phyloP scores from a whole-genome alignment of 2,329 filamentous ascomycete species.

The Cyphellophora europaea region DNA sequence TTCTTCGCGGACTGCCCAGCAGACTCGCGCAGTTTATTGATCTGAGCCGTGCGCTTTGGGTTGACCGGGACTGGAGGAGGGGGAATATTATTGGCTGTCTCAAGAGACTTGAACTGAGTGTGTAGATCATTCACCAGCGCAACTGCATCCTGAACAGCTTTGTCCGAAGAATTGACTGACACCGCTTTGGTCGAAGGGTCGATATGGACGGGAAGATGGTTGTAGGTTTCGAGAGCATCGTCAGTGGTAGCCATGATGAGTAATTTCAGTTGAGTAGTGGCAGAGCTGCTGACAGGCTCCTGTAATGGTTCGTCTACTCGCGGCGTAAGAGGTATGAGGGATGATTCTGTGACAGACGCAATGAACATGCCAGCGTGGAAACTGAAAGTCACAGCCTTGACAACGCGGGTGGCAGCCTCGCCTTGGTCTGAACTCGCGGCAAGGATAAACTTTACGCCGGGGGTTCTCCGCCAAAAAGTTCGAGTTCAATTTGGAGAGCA shows the following conservation, averaged over 20 bases:
- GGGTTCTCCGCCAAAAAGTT: too few species aligned
- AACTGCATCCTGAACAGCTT: slow-evolving; percentile 55
- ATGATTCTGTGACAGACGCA: too few species aligned
- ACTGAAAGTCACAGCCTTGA: too few species aligned
- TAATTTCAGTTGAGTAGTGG: too few species aligned
- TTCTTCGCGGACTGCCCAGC: slow-evolving; percentile 80
- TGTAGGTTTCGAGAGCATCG: slow-evolving; percentile 45
- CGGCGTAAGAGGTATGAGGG: too few species aligned
- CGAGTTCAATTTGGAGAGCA: too few species aligned
- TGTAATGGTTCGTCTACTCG: too few species aligned
- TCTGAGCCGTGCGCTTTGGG: slow-evolving; percentile 79
- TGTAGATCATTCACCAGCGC: slow-evolving; percentile 69
- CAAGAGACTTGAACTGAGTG: slow-evolving; percentile 59
- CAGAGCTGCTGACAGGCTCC: too few species aligned
- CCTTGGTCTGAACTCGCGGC: too few species aligned
- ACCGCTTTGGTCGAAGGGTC: slow-evolving; percentile 76
- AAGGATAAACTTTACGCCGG: too few species aligned
- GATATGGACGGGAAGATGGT: slow-evolving; percentile 69
- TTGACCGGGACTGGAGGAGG: slow-evolving; percentile 85
- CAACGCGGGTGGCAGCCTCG: too few species aligned
- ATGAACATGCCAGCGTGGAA: too few species aligned
- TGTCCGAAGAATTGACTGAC: slow-evolving; percentile 39
- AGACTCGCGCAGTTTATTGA: slow-evolving; percentile 81
- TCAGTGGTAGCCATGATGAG: slow-evolving; percentile 17
- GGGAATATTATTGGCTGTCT: slow-evolving; percentile 56